Evolutionary conservation across 2,329 filamentous ascomycete species (phyloP).

Genomic region (Davidsoniella neocaledoniae): DNA sequence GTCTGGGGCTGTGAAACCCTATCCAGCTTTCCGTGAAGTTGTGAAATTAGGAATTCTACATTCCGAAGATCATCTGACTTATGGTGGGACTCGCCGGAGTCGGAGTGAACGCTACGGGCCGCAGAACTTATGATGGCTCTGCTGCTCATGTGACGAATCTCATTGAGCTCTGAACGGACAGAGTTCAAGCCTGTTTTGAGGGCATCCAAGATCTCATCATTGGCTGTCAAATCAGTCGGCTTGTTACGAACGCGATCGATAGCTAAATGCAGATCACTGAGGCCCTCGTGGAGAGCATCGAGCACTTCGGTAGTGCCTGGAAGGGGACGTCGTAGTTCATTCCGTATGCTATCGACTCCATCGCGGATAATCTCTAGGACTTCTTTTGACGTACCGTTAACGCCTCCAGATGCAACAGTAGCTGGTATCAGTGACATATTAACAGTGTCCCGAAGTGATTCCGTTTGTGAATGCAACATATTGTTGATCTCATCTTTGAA

Average conservation of each 20-base stretch:
- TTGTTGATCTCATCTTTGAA: constrained; percentile 51
- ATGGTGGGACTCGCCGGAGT: not conserved
- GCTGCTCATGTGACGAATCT: constrained; percentile 44
- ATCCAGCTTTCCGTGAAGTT: constrained; percentile 7
- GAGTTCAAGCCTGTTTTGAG: constrained; percentile 66
- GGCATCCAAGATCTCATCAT: constrained; percentile 77
- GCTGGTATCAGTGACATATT: constrained; percentile 50
- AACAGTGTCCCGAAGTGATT: constrained; percentile 62
- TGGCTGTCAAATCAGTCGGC: constrained; percentile 65
- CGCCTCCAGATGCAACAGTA: constrained; percentile 21
- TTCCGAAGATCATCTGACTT: constrained; percentile 8
- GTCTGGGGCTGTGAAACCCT: constrained; percentile 1
- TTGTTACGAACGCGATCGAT: constrained; percentile 67
- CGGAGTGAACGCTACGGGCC: constrained; percentile 29
- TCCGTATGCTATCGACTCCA: constrained; percentile 57
- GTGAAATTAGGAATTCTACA: constrained; percentile 7
- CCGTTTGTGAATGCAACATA: constrained; percentile 64
- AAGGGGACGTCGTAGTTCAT: constrained; percentile 52
- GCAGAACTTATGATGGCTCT: constrained; percentile 36
- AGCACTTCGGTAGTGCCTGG: constrained; percentile 73
- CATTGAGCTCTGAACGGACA: constrained; percentile 62
- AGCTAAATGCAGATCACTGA: constrained; percentile 58
- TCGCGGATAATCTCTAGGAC: constrained; percentile 53
- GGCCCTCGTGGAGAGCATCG: constrained; percentile 75
- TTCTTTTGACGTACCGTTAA: constrained; percentile 29